Evolutionary conservation across 768 basidiomycete species (phyloP).

Genomic region (Suillus alpinus): DNA sequence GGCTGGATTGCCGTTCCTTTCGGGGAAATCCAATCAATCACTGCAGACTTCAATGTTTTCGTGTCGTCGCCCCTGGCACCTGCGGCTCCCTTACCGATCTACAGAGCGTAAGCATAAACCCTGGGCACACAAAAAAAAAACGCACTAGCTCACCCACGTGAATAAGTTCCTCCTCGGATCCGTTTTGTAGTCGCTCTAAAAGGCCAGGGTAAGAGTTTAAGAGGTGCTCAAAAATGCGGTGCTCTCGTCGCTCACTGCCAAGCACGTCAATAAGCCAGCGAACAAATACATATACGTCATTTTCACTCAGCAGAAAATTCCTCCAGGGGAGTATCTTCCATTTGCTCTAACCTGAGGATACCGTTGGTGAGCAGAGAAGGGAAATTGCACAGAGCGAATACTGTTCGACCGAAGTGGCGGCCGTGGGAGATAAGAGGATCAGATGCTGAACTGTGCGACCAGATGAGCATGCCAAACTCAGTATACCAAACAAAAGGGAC

Average conservation of each 20-base stretch:
- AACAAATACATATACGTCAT: no score
- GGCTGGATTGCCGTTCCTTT: background rate
- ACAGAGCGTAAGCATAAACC: background rate
- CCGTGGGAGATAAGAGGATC: slow-evolving; percentile 18
- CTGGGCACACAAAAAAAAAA: background rate
- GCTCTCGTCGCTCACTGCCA: no score
- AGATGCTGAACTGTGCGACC: slow-evolving; percentile 3
- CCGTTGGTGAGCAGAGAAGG: slow-evolving; percentile 13
- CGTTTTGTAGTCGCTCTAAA: background rate
- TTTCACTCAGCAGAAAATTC: background rate
- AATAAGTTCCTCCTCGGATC: background rate
- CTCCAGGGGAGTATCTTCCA: background rate
- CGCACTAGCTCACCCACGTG: background rate
- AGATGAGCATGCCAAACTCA: background rate
- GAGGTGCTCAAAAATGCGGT: no score
- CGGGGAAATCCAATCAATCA: background rate
- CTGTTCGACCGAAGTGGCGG: slow-evolving; percentile 17
- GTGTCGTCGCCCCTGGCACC: background rate
- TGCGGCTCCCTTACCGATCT: background rate
- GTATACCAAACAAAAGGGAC: background rate
- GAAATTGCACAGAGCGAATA: slow-evolving; percentile 13
- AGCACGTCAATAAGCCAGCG: no score
- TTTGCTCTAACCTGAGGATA: slow-evolving; percentile 6
- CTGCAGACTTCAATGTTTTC: background rate
- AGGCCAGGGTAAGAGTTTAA: background rate